Conservation (phyloP, 2,329 filamentous ascomycete species). For the Penicillium sp. region DNA sequence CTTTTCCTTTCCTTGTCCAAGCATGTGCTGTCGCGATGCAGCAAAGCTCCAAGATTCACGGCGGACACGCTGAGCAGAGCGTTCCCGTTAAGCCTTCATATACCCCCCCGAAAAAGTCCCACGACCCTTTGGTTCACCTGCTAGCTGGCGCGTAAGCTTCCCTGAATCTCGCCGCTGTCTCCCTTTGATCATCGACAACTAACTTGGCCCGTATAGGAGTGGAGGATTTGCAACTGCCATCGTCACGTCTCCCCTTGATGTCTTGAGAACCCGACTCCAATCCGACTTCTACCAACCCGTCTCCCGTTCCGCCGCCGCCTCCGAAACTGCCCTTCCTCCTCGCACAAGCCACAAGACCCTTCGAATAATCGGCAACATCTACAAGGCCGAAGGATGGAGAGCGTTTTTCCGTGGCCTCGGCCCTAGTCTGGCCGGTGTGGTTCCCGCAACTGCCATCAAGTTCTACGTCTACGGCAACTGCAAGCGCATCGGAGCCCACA, state of each 20-base stretch:
- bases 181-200: not conserved
- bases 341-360: conserved; percentile 30
- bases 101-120: conserved; percentile 13
- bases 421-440: conserved; percentile 40
- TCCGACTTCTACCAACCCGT: conserved; percentile 85
- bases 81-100: conserved; percentile 9
- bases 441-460: conserved; percentile 41
- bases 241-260: conserved; percentile 90
- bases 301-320: conserved; percentile 54
- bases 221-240: conserved; percentile 87
- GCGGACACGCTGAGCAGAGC: conserved; percentile 12
- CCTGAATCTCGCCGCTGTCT: conserved; percentile 1
- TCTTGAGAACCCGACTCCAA: conserved; percentile 95
- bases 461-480: conserved; percentile 42
- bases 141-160: conserved; percentile 36
- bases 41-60: conserved; percentile 18
- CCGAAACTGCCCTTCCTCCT: conserved; percentile 46
- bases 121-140: conserved; percentile 30
- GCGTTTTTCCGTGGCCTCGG: conserved; percentile 39
- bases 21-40: conserved; percentile 19
- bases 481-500: conserved; percentile 34
- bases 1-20: conserved; percentile 5
- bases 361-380: conserved; percentile 37
- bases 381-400: conserved; percentile 39
- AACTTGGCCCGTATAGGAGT: conserved; percentile 19